phyloP scores from a whole-genome alignment of 768 basidiomycete genomes.

The Leccinum pellstonianum region DNA sequence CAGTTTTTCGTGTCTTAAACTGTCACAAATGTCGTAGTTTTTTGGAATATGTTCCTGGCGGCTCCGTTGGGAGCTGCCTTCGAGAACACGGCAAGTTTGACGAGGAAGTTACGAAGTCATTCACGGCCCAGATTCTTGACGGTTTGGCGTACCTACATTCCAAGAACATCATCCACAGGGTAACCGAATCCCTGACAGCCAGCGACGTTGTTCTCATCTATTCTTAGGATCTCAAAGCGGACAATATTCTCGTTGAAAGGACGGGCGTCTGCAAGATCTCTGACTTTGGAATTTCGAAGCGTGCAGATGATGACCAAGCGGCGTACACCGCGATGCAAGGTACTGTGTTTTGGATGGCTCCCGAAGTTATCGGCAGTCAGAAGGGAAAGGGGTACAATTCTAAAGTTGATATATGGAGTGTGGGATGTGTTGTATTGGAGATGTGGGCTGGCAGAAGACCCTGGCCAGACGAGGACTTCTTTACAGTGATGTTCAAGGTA shows the following conservation, averaged over 20 bases:
- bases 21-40: slow-evolving; percentile 55
- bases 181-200: slow-evolving; percentile 35
- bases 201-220: slow-evolving; percentile 8
- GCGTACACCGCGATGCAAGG: slow-evolving; percentile 95
- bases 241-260: slow-evolving; percentile 95
- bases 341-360: slow-evolving; percentile 99
- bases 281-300: slow-evolving; percentile 98
- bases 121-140: slow-evolving; percentile 86
- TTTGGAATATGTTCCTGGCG: slow-evolving; percentile 98
- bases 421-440: slow-evolving; percentile 97
- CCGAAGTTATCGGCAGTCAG: slow-evolving; percentile 86
- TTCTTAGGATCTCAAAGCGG: slow-evolving; percentile 88
- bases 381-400: slow-evolving; percentile 86
- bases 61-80: slow-evolving; percentile 88
- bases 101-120: slow-evolving; percentile 88
- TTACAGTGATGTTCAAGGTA: slow-evolving; percentile 95
- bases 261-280: slow-evolving; percentile 95
- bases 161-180: slow-evolving; percentile 89
- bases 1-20: background rate
- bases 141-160: slow-evolving; percentile 94
- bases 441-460: slow-evolving; percentile 99
- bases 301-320: slow-evolving; percentile 81
- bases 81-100: slow-evolving; percentile 92
- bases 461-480: slow-evolving; percentile 87
- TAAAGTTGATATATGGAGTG: slow-evolving; percentile 98